Base-by-base conservation (phyloP, 805 yeast species). In the Lipomyces sp. region DNA sequence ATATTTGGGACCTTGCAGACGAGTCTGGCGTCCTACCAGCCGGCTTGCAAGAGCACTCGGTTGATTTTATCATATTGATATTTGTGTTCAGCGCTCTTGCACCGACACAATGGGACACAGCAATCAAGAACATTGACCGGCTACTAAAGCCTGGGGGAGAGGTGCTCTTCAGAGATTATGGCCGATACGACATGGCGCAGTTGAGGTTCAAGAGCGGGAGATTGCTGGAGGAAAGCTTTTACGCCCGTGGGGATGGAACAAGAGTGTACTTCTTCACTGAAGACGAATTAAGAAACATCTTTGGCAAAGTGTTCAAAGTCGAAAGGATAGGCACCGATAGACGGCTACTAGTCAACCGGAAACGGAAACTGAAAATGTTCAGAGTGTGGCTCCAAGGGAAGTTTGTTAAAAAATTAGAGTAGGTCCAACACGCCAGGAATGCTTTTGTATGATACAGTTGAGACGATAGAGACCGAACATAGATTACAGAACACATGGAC, bases 161-260 rank as follows among this genome's bases (percentile, higher is more conserved):
- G 57, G 81, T 93, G 32, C 74, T 91, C 39, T 86, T 93, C 68
- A 75, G 98, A 65, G 98, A 93, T 67, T 93, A 93, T 65, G 98
- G 97, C 2, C 78, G 97, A 58, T 93, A 91, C 65, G 98, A 93
- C 69, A 73, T 93, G 68, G 96, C 98, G 0, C 98, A 93, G 66
- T 84, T 93, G 48, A 72, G 98, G 61, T 89, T 91, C 73, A 93
- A 93, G 69, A 86, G 85, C 66, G 84, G 86, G 42, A 78, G 98
- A 61, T 69, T 87, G 24, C 68, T 93, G 48, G 96, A 87, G 47
- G 97, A 91, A 49, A 90, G 93, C 68, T 93, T 93, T 65, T 93
- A 93, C 68, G 88, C 90, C 34, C 80, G 98, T 63, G 98, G 98
- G 34, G 98, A 93, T 66, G 98, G 98, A 42, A 93, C 98, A 0